Evolutionary conservation across 495 filamentous ascomycete species (phyloP), one percentile per base, ranked within the genome.

Genomic region (Penicillium silybi): DNA sequence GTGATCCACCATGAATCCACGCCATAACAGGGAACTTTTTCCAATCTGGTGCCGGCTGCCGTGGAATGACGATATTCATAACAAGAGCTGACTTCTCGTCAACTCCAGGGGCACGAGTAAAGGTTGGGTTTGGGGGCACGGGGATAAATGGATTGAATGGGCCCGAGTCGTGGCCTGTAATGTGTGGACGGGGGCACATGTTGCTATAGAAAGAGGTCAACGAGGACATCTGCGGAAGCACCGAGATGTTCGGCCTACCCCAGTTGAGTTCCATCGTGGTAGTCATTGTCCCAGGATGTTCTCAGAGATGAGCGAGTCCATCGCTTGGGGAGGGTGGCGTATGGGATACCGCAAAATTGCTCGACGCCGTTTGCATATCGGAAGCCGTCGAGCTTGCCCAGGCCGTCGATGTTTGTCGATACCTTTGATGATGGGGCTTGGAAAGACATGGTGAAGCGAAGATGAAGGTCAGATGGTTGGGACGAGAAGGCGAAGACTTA

Each of bases 291-390:
- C 54, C 54, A 56, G 6, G 44, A 56, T 9, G 44, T 56, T 20
- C 42, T 48, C 16, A 56, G 18, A 1, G 25, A n/a, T 8, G 48
- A 56, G 17, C 54, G 48, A 2, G 54, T 56, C 54, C 54, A 52
- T 26, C 48, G 54, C 40, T 57, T 48, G 10, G 38, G 27, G 1
- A 52, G 44, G 8, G 39, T 46, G 2, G 48, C 54, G 18, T 57
- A 57, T 39, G 48, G 54, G 13, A 52, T 57, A 5, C 48, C 54
- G 13, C 54, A 57, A 11, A 43, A 52, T 49, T 57, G 54, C 20
- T 57, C 43, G 4, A 57, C 54, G 2, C 48, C 48, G 23, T 52
- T 45, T 40, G 48, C 27, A 20, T 57, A 57, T 1, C 39, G 19
- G 13, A 50, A 45, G 10, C 54, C 48, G 23, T 52, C 48, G 2